A percentile compares a stretch with the other conserved stretches of the same genome.
phyloP scores from a whole-genome alignment of 2,329 filamentous ascomycete genomes.

The Penicillium sp. region DNA sequence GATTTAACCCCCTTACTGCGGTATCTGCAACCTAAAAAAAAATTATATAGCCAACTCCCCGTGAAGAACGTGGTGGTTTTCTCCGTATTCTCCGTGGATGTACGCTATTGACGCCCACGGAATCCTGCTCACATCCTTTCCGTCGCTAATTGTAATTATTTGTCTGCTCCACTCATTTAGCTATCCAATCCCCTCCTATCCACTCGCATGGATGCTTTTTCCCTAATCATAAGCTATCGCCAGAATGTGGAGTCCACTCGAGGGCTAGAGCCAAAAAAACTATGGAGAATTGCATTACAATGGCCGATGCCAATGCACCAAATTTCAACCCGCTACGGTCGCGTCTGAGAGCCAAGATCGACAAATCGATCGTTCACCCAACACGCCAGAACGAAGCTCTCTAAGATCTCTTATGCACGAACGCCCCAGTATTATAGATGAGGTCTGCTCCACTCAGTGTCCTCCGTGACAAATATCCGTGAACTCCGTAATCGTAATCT shows the following conservation, averaged over 20 bases:
- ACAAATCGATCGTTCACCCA: slow-evolving; percentile 21
- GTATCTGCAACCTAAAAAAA: slow-evolving; percentile 1
- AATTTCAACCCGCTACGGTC: background rate
- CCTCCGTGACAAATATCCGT: background rate
- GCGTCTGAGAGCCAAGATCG: slow-evolving; percentile 7
- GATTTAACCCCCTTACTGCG: background rate
- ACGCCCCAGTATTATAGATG: background rate
- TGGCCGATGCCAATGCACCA: background rate
- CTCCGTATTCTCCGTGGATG: background rate
- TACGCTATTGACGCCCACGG: slow-evolving; percentile 5
- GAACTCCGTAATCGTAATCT: background rate
- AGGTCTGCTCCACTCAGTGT: background rate
- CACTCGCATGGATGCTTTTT: background rate
- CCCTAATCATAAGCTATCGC: slow-evolving; percentile 7
- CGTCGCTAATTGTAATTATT: background rate
- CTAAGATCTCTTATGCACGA: background rate
- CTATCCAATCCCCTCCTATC: background rate
- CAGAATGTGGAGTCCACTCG: background rate
- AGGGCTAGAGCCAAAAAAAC: background rate
- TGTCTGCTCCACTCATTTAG: background rate
- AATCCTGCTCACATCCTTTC: background rate
- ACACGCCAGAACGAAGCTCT: background rate
- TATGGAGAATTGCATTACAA: slow-evolving; percentile 15
- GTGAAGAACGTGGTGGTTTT: background rate
- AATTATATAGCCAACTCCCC: background rate